Base-by-base conservation (phyloP, 805 yeast genomes). In the Candida maltosa region DNA sequence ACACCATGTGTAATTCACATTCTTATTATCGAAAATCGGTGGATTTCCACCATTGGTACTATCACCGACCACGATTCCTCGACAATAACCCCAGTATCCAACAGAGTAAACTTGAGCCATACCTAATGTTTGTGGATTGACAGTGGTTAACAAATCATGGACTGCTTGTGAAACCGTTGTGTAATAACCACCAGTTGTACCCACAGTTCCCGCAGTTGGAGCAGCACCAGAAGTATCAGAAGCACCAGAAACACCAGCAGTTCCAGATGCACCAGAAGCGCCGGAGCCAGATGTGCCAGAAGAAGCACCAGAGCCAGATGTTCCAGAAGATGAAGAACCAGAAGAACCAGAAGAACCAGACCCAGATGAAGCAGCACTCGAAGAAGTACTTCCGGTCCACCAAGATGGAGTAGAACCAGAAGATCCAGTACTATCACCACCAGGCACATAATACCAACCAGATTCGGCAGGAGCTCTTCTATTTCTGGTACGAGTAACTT, bases 1-100 rank as follows among this genome's bases (percentile, higher is more conserved):
- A 56, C 94, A 85, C 52, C 62, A 63, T 3, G 68, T 61, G 44
- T 67, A 65, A 32, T 63, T 59, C 17, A 62, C 51, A 8, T 58
- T 48, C 12, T 48, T 40, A 37, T 61, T 61, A 32, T 56, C 56
- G 14, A 31, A 32, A 11, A 25, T 24, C n/a, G 31, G 17, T 15
- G 29, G 37, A 25, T 20, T 31, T 32, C 5, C 16, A 9, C 42
- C 48, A 1, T 39, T 26, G 6, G 34, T 28, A 28, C 20, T 31
- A 17, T 24, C n/a, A 21, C 34, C 26, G 8, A 28, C 34, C 8
- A 39, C 8, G 10, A 21, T 33, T 5, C 73, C 73, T 34, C 53
- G 55, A 41, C 73, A 67, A 46, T 67, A 67, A 25, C 73, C 73
- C 69, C 72, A 67, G 43, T 51, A 63, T 29, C 67, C 51, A 17